phyloP scores from a whole-genome alignment of 345 rosid species.

The Excoecaria cochinchinensis region DNA sequence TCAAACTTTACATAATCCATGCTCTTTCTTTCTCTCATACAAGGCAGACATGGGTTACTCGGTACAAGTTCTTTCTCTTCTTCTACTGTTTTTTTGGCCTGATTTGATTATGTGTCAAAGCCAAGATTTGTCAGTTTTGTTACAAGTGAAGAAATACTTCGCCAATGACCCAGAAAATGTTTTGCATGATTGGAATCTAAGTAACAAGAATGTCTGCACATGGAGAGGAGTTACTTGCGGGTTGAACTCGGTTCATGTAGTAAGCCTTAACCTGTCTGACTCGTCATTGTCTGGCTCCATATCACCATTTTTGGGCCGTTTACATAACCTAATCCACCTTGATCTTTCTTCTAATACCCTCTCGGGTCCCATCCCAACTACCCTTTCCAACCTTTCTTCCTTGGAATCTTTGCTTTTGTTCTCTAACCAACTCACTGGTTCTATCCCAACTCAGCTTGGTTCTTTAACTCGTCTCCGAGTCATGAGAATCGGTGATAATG shows the following conservation, averaged over 20 bases:
- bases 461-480: constrained; percentile 52
- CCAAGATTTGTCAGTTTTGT: constrained; percentile 45
- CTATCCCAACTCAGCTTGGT: constrained; percentile 74
- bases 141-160: constrained; percentile 58
- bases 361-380: constrained; percentile 82
- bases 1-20: neutral
- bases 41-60: constrained; percentile 3
- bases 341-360: constrained; percentile 88
- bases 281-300: constrained; percentile 63
- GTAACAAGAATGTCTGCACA: constrained; percentile 49
- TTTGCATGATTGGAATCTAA: constrained; percentile 56
- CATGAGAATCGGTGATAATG: constrained; percentile 77
- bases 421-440: constrained; percentile 81
- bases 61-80: constrained; percentile 6
- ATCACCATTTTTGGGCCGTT: constrained; percentile 60
- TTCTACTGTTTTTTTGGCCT: constrained; percentile 30
- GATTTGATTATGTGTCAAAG: constrained; percentile 27
- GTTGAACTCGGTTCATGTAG: constrained; percentile 35
- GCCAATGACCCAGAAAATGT: constrained; percentile 30
- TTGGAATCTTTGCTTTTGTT: constrained; percentile 77
- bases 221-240: constrained; percentile 79
- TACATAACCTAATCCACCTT: constrained; percentile 74
- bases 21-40: neutral
- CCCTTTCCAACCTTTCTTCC: constrained; percentile 70
- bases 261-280: constrained; percentile 62